Evolutionary conservation across 257 asterid species (phyloP).

Genomic region (Leonotis leonurus): DNA sequence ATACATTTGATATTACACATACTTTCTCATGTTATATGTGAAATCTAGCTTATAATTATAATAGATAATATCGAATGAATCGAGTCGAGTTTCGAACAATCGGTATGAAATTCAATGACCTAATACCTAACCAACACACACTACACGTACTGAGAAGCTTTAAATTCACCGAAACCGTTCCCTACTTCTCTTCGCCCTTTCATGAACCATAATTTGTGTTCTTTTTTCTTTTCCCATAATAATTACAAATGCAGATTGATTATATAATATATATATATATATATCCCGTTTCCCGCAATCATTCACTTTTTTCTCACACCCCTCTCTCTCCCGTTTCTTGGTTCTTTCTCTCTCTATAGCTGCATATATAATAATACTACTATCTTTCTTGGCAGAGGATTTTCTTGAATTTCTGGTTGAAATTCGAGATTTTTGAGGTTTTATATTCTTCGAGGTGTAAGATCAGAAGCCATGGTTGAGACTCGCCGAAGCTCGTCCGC

Average conservation of each 20-base stretch:
- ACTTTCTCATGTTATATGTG: too few relatives aligned
- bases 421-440: background rate
- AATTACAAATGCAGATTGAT: background rate
- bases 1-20: too few relatives aligned
- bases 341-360: background rate
- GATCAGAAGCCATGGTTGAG: constrained; percentile 61
- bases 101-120: background rate
- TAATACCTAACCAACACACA: constrained; percentile 16
- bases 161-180: constrained; percentile 16
- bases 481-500: constrained; percentile 80
- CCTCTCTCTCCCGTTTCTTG: background rate
- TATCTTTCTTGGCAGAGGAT: constrained; percentile 4
- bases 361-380: background rate
- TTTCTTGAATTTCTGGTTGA: constrained; percentile 15
- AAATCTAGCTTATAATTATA: too few relatives aligned
- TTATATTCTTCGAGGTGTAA: background rate
- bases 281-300: constrained; percentile 40
- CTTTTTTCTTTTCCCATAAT: background rate
- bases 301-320: constrained; percentile 23
- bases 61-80: too few relatives aligned
- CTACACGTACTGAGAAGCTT: background rate
- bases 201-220: background rate
- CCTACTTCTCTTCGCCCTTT: constrained; percentile 17
- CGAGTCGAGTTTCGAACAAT: too few relatives aligned
- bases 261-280: background rate